phyloP scores from a whole-genome alignment of 1,284 basidiomycete species.

The Fistulinella cinereoalba region DNA sequence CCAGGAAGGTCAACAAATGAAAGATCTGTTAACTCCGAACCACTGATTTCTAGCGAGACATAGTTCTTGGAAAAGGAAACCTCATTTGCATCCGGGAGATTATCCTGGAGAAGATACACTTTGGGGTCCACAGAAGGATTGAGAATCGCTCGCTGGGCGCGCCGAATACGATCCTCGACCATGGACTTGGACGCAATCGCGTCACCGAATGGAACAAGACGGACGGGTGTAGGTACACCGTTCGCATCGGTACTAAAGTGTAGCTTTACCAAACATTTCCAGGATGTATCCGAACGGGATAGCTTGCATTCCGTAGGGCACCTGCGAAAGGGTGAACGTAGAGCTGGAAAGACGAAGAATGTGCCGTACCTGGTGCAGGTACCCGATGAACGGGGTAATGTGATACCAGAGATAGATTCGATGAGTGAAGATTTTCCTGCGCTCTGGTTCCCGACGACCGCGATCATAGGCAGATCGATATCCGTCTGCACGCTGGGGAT shows the following conservation, averaged over 20 bases:
- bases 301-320: slow-evolving; percentile 71
- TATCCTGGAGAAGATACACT: slow-evolving; percentile 41
- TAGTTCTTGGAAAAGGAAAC: slow-evolving; percentile 61
- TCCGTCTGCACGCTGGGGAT: slow-evolving; percentile 54
- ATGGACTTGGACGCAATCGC: slow-evolving; percentile 47
- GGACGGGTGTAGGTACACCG: slow-evolving; percentile 42
- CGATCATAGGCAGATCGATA: slow-evolving; percentile 67
- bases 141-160: slow-evolving; percentile 71
- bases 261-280: slow-evolving; percentile 62
- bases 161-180: slow-evolving; percentile 63
- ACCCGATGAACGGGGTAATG: slow-evolving; percentile 58
- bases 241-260: slow-evolving; percentile 48
- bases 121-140: slow-evolving; percentile 46
- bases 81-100: slow-evolving; percentile 35
- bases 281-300: slow-evolving; percentile 41
- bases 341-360: accelerated
- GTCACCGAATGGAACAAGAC: slow-evolving; percentile 49
- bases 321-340: slow-evolving; percentile 34
- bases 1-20: slow-evolving; percentile 60
- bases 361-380: slow-evolving; percentile 60
- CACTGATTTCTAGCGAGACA: slow-evolving; percentile 65
- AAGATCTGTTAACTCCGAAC: slow-evolving; percentile 64
- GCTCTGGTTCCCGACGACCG: slow-evolving; percentile 64
- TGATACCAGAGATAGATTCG: slow-evolving; percentile 71
- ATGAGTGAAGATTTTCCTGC: slow-evolving; percentile 75